These are phyloP conservation scores for Aspergillus cejpii DNA, from an alignment of 2,329 filamentous ascomycete species.

Conservation along the genomic window DNA sequence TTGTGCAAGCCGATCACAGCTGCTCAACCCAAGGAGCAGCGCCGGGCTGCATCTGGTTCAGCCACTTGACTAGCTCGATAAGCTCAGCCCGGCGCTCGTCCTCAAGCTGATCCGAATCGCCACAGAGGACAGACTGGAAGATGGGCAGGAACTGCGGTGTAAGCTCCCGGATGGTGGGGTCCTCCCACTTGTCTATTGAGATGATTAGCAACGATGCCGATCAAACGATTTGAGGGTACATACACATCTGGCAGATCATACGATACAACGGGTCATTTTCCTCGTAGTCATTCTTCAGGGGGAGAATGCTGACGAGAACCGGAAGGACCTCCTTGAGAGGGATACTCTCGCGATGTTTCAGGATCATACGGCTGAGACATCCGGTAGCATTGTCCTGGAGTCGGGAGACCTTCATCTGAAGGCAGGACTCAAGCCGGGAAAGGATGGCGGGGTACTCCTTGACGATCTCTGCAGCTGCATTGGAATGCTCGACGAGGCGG, in stretches of 20 bases:
- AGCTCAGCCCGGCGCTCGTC: conserved; percentile 44
- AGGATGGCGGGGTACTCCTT: conserved; percentile 72
- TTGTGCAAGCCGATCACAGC: conserved; percentile 20
- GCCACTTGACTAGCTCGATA: conserved; percentile 44
- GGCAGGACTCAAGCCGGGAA: conserved; percentile 75
- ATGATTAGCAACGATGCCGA: conserved; percentile 11
- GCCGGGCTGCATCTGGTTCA: conserved; percentile 42
- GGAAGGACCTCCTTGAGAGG: conserved; percentile 78
- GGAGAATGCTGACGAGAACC: conserved; percentile 68
- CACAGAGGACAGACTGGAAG: conserved; percentile 43
- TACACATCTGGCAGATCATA: conserved; percentile 82
- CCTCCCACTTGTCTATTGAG: conserved; percentile 41
- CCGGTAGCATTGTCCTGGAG: conserved; percentile 90
- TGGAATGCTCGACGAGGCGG: conserved; percentile 74
- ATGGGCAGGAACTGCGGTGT: conserved; percentile 44
- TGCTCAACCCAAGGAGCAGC: conserved; percentile 36
- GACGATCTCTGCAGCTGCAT: conserved; percentile 64
- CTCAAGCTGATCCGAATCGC: conserved; percentile 43
- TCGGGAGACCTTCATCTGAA: conserved; percentile 69
- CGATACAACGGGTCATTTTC: conserved; percentile 92
- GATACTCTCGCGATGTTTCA: conserved; percentile 74
- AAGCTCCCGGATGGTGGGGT: conserved; percentile 41
- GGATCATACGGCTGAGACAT: conserved; percentile 86
- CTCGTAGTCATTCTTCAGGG: conserved; percentile 87
- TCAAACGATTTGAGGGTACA: conserved; percentile 33